phyloP scores from a whole-genome alignment of 2,329 filamentous ascomycete genomes.

The Colletotrichum lupini region DNA sequence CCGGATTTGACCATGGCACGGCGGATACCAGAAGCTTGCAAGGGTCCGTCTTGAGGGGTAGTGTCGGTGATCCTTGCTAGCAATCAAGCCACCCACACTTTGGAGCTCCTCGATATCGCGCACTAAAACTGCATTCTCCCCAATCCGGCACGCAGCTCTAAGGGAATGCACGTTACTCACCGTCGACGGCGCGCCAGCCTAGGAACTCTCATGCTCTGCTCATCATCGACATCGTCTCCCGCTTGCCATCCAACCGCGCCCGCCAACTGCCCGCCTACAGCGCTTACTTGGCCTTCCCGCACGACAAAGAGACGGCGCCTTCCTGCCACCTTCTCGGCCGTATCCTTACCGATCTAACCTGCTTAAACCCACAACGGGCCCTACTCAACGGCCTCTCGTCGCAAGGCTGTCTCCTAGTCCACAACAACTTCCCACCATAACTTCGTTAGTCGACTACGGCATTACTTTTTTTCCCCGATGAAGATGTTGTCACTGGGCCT shows the following conservation, averaged over 20 bases:
- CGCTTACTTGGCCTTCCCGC: slow-evolving; percentile 32
- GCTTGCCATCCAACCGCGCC: slow-evolving; percentile 17
- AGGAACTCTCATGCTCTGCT: slow-evolving; percentile 4
- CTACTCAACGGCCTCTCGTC: slow-evolving; percentile 27
- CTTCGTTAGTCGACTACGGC: neutral
- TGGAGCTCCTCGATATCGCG: slow-evolving; percentile 6
- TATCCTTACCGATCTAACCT: slow-evolving; percentile 27
- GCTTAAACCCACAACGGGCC: slow-evolving; percentile 22
- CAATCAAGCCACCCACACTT: slow-evolving; percentile 4
- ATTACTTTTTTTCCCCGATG: slow-evolving; percentile 13
- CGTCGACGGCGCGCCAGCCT: slow-evolving; percentile 21
- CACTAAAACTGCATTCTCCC: slow-evolving; percentile 28
- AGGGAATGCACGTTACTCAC: slow-evolving; percentile 28
- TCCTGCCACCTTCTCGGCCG: slow-evolving; percentile 32
- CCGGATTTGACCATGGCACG: slow-evolving; percentile 23
- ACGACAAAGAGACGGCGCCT: slow-evolving; percentile 33
- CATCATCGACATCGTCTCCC: slow-evolving; percentile 14
- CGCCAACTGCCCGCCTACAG: slow-evolving; percentile 8
- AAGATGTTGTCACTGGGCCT: slow-evolving; percentile 10
- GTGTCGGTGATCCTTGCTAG: slow-evolving; percentile 26
- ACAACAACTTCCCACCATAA: neutral
- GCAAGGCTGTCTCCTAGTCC: slow-evolving; percentile 18
- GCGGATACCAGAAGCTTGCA: slow-evolving; percentile 3
- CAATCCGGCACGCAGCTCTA: slow-evolving; percentile 27
- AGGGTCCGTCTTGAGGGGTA: slow-evolving; percentile 22